These are phyloP conservation scores for Mycena metata DNA, from an alignment of 768 basidiomycete species.

Conservation along the genomic window DNA sequence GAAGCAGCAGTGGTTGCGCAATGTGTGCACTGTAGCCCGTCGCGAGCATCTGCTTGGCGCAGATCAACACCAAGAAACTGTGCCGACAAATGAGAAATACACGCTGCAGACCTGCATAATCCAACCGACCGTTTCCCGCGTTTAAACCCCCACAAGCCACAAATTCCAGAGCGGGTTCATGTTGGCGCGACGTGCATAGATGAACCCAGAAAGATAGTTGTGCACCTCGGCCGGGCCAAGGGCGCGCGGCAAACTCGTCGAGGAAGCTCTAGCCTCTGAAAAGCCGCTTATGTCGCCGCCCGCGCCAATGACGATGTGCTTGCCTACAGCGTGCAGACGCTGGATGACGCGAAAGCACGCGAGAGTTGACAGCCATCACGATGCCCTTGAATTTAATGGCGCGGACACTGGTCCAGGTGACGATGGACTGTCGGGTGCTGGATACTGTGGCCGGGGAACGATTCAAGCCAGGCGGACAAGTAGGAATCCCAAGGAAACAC, in stretches of 20 bases:
- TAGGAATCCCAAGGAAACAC: too few relatives aligned
- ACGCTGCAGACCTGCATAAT: neutral
- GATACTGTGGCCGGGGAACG: too few relatives aligned
- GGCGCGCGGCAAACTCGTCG: constrained; percentile 76
- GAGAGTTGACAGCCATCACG: constrained; percentile 97
- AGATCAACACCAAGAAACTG: constrained; percentile 95
- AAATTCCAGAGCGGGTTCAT: constrained; percentile 97
- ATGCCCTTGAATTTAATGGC: constrained; percentile 96
- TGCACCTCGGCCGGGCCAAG: constrained; percentile 93
- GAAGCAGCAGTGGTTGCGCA: constrained; percentile 92
- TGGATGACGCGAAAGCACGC: constrained; percentile 96
- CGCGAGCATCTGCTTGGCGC: constrained; percentile 88
- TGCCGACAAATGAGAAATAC: too few relatives aligned
- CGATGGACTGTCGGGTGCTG: constrained; percentile 93
- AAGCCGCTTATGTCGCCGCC: constrained; percentile 99
- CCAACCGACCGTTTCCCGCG: constrained; percentile 79
- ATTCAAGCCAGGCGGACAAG: too few relatives aligned
- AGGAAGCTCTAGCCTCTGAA: constrained; percentile 85
- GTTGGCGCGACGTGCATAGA: constrained; percentile 91
- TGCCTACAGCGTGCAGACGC: constrained; percentile 88
- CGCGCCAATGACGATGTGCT: constrained; percentile 89
- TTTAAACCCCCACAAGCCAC: constrained; percentile 91
- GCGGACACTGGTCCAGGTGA: constrained; percentile 96
- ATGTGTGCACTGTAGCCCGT: constrained; percentile 96
- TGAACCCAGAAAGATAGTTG: constrained; percentile 89